Base-by-base conservation (phyloP, 2,329 filamentous ascomycete genomes). In the Pestalotiopsis sp. region DNA sequence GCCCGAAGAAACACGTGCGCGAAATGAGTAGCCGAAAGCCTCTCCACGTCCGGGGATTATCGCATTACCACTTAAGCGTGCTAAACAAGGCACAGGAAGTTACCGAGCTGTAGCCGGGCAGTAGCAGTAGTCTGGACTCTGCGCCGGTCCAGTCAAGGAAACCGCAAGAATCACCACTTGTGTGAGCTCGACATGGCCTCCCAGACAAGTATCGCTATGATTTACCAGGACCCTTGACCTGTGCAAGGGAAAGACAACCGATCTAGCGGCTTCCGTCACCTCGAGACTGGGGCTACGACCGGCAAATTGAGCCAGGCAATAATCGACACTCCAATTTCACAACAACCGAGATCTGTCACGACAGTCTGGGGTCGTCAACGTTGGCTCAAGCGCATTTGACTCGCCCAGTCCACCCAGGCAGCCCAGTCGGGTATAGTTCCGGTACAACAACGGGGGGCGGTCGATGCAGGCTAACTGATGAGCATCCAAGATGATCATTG, bases 321-420 rank as follows among this genome's bases (percentile, higher is more conserved):
- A 67, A 67, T 67, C 66, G 66, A 67, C 31, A 63, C 61, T 67
- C 56, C n/a, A 41, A 36, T 61, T 63, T 20, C 59, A 25, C 49
- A 67, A 36, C 65, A 59, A 63, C 66, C 57, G 45, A 63, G 66
- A 67, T 67, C 57, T 63, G 57, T n/a, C 57, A 63, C 58, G 65
- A 23, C 56, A 36, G 13, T 57, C 64, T 57, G 64, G 64, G 64
- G 52, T 66, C 25, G 40, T 40, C 56, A 60, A 41, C 25, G 36
- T 40, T n/a, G 23, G 52, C 56, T 66, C 23, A 56, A 20, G 52
- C 65, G 27, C 52, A 60, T 59, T 66, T 64, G 65, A 66, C 65
- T 66, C 65, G 65, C 40, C 27, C 20, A 49, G 38, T 17, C 20
- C 62, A 27, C 58, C 58, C 40, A 63, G 20, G n/a, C 25, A 49